Percentiles rank a stretch among this genome's conserved stretches.
Conservation (phyloP, 2,329 filamentous ascomycete species). For the Hirsutella thompsonii region DNA sequence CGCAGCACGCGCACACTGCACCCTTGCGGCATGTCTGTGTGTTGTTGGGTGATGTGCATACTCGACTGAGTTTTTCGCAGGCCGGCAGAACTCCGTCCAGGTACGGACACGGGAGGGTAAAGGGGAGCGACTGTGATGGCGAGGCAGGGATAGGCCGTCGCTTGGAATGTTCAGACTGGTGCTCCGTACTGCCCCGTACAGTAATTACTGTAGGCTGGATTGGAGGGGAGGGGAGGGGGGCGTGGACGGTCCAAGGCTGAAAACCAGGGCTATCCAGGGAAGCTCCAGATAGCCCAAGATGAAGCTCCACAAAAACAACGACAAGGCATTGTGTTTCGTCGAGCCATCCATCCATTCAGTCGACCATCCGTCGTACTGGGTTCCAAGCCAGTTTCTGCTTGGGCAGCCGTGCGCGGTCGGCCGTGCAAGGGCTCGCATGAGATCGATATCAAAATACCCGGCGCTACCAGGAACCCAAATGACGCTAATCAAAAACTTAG, state of each 20-base stretch:
- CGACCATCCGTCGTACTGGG: no score
- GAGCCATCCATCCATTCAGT: not conserved
- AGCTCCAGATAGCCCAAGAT: constrained; percentile 1
- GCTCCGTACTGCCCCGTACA: no score
- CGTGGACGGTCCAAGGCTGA: not conserved
- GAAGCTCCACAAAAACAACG: constrained; percentile 1
- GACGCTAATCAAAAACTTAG: not conserved
- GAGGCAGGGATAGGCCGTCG: not conserved
- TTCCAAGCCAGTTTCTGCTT: not conserved
- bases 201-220: not conserved
- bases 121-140: not conserved
- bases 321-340: constrained; percentile 1
- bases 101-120: not conserved
- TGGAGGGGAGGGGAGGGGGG: no score
- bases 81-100: not conserved
- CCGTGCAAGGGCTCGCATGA: not conserved
- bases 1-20: no score
- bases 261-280: not conserved
- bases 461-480: not conserved
- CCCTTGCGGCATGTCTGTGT: no score
- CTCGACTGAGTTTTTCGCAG: no score
- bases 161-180: no score
- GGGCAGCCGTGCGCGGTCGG: not conserved
- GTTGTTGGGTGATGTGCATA: no score
- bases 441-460: not conserved